These are phyloP conservation scores for Colletotrichum sp. DNA, from an alignment of 2,329 filamentous ascomycete species.

Conservation along the genomic window DNA sequence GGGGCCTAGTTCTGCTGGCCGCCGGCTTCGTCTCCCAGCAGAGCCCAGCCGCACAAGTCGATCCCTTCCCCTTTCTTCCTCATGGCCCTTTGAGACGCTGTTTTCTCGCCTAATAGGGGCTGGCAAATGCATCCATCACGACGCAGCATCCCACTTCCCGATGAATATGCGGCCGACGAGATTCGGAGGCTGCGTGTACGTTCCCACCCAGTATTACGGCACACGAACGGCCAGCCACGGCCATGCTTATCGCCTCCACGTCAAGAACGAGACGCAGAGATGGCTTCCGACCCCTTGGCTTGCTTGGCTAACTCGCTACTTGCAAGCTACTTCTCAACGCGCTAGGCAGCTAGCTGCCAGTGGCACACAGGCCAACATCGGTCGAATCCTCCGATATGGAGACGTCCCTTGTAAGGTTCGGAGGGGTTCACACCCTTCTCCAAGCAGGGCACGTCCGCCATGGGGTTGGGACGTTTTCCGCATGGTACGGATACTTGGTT, in stretches of 20 bases:
- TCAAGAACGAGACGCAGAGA: not conserved
- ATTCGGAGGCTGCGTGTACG: not conserved
- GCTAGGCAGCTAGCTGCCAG: not conserved
- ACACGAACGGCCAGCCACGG: not conserved
- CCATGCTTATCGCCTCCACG: not conserved
- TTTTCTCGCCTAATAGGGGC: not conserved
- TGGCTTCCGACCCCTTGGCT: constrained; percentile 1
- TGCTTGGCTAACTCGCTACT: not conserved
- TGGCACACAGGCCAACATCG: constrained; percentile 1
- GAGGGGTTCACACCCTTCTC: not conserved
- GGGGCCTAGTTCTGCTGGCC: not conserved
- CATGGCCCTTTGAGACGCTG: not conserved
- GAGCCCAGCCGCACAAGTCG: not conserved
- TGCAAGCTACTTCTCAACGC: not conserved
- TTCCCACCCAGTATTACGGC: not conserved
- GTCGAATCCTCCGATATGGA: constrained; percentile 4
- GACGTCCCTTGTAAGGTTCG: not conserved
- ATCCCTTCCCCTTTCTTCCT: not conserved
- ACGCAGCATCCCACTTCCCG: constrained; percentile 13
- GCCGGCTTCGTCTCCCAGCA: not conserved
- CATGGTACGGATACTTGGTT: not conserved
- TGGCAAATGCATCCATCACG: constrained; percentile 2
- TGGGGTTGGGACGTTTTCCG: constrained; percentile 14
- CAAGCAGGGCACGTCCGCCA: not conserved
- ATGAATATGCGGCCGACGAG: not conserved